Percentiles rank a stretch among this genome's conserved stretches.
These are phyloP conservation scores for Hypomontagnella submonticulosa DNA, from an alignment of 495 filamentous ascomycete species.

Conservation along the genomic window DNA sequence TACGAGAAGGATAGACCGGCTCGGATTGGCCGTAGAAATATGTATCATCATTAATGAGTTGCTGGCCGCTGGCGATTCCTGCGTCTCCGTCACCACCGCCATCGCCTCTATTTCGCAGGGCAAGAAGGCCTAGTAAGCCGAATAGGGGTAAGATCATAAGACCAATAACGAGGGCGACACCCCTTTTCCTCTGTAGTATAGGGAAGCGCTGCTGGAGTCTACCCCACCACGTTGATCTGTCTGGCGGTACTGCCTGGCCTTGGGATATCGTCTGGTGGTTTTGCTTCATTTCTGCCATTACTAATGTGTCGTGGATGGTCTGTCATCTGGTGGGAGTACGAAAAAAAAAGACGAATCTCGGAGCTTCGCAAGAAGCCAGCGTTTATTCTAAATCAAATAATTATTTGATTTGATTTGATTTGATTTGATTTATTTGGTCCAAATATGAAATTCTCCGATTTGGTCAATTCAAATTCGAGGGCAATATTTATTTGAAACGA, in stretches of 20 bases:
- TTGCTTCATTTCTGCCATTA: constrained; percentile 31
- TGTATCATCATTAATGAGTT: constrained; percentile 53
- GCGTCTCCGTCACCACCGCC: neutral
- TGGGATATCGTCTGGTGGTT: constrained; percentile 22
- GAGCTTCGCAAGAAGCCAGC: neutral
- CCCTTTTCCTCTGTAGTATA: constrained; percentile 52
- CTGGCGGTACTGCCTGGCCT: constrained; percentile 24
- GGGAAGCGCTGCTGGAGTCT: constrained; percentile 52
- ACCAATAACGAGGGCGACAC: constrained; percentile 48
- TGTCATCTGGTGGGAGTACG: constrained; percentile 25
- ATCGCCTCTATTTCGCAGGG: constrained; percentile 35
- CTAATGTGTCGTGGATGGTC: constrained; percentile 4
- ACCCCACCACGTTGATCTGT: constrained; percentile 46
- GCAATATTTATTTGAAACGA: no score
- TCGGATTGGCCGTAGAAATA: constrained; percentile 69
- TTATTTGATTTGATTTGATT: no score
- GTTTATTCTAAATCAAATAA: no score
- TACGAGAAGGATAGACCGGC: constrained; percentile 86
- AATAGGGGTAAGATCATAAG: constrained; percentile 51
- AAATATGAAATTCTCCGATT: no score
- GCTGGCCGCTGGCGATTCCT: constrained; percentile 34
- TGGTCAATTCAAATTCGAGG: no score
- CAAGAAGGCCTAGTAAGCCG: constrained; percentile 44
- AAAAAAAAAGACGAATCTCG: neutral
- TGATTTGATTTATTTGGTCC: no score